Evolutionary conservation across 2,329 filamentous ascomycete genomes (phyloP).

Genomic region (Penicillium sp.): DNA sequence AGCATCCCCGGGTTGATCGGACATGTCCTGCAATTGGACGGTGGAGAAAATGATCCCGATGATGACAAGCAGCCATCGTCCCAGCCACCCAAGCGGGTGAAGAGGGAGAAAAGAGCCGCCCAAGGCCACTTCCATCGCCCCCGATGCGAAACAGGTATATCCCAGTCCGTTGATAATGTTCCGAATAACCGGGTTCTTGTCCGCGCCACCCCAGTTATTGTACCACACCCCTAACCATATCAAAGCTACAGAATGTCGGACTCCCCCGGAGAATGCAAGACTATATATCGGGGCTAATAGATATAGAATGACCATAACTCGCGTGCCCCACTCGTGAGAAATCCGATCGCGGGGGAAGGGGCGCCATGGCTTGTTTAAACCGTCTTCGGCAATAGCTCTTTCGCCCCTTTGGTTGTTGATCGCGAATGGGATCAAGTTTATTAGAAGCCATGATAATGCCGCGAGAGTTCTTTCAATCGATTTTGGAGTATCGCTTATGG

Average conservation of each 20-base stretch:
- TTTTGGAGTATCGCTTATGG: not conserved
- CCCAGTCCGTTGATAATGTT: constrained; percentile 35
- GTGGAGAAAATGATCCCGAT: constrained; percentile 35
- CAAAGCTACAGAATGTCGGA: constrained; percentile 7
- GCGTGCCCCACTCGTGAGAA: constrained; percentile 13
- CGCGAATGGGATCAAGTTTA: constrained; percentile 36
- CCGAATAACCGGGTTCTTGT: constrained; percentile 28
- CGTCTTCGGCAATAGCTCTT: constrained; percentile 39
- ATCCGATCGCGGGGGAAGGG: constrained; percentile 31
- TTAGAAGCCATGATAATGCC: constrained; percentile 20
- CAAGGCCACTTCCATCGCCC: constrained; percentile 29
- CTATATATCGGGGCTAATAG: not conserved
- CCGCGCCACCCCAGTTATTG: constrained; percentile 28
- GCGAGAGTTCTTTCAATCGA: not conserved
- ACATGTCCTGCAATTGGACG: constrained; percentile 41
- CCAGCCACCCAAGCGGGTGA: not conserved
- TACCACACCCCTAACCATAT: constrained; percentile 11
- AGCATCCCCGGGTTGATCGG: constrained; percentile 36
- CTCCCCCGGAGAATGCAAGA: constrained; percentile 7
- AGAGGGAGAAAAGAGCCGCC: not conserved
- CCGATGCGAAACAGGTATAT: constrained; percentile 30
- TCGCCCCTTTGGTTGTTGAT: constrained; percentile 42
- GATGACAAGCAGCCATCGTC: constrained; percentile 15
- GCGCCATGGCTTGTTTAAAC: constrained; percentile 44
- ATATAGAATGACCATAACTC: constrained; percentile 14